Base-by-base conservation (phyloP, 2,329 filamentous ascomycete species). In the Periconia sp. region DNA sequence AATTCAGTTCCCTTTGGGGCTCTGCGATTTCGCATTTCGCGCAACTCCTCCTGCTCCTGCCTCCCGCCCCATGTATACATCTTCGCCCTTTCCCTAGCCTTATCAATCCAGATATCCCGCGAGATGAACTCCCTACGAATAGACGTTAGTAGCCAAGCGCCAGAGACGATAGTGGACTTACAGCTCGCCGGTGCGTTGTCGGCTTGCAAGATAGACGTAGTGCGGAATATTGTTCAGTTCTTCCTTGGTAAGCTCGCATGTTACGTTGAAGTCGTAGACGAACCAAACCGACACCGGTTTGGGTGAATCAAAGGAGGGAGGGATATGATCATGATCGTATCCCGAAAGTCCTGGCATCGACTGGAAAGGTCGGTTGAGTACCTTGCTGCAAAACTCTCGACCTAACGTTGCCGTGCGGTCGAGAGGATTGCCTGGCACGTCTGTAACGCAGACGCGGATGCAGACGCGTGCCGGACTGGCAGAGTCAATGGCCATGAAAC, bases 181-280 rank as follows among this genome's bases (percentile, higher is more conserved):
- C 45, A 53, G 50, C 18, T 53, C 40, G 18, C 45, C 27, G 18
- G 35, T 44, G 18, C 35, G 10, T 44, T 48, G 40, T 48, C 10
- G 9, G 31, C 50, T 53, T 43, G 40, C 45, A 5, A 53, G 37
- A 48, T 48, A 53, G 20, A 53, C 45, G n/a, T 20, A 47, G 40
- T 53, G 45, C 2, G 40, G 45, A 42, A 53, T 15, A 23, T 19
- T 23, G 7, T 48, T 37, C 3, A 48, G 40, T 48, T 53, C 45
- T 45, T 43, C 40, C 19, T 48, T 53, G 2, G 35, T 44, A 9
- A 53, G 23, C 19, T 47, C 40, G 27, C 1, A 2, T 48, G 20
- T 53, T 48, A 53, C 45, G 30, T 53, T 44, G 6, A 53, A 44
- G 40, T 53, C 45, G 45, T 35, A 53, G 35, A 53, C 18, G 40